Percentiles rank a stretch among this genome's conserved stretches.
These are phyloP conservation scores for Ganoderma sinense DNA, from an alignment of 1,284 basidiomycete species.

Conservation along the genomic window DNA sequence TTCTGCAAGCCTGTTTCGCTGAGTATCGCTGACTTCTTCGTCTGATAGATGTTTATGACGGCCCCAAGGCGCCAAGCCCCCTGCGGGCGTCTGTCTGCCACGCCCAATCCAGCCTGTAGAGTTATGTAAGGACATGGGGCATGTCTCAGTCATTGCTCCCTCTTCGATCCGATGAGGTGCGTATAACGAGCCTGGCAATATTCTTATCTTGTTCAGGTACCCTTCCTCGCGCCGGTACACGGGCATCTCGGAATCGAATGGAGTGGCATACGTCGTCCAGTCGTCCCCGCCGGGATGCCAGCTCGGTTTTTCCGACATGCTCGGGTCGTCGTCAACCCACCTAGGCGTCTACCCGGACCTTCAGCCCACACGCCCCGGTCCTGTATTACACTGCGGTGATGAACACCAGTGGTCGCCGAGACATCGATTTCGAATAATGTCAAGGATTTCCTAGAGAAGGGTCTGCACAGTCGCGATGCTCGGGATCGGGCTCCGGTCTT, in stretches of 20 bases:
- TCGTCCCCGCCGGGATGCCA: neutral
- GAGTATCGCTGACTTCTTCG: neutral
- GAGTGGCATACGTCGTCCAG: neutral
- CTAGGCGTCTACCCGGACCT: neutral
- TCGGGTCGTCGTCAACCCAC: neutral
- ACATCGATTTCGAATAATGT: neutral
- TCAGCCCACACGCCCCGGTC: neutral
- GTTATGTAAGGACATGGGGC: neutral
- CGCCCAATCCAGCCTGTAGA: slow-evolving; percentile 2
- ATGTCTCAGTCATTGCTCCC: neutral
- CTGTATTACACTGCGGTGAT: neutral
- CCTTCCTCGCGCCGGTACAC: neutral
- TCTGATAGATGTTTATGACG: slow-evolving; percentile 7
- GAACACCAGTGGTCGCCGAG: neutral
- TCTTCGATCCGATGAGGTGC: neutral
- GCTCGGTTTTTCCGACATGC: neutral
- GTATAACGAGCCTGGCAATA: neutral
- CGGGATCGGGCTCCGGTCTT: neutral
- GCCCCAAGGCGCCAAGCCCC: neutral
- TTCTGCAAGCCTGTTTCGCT: neutral
- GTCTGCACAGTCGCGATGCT: neutral
- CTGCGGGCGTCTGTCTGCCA: neutral
- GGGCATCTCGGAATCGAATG: neutral
- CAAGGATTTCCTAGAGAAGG: neutral
- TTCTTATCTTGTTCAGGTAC: neutral